Evolutionary conservation across 2,329 filamentous ascomycete species (phyloP).

Genomic region (Raffaelea ambrosiae): DNA sequence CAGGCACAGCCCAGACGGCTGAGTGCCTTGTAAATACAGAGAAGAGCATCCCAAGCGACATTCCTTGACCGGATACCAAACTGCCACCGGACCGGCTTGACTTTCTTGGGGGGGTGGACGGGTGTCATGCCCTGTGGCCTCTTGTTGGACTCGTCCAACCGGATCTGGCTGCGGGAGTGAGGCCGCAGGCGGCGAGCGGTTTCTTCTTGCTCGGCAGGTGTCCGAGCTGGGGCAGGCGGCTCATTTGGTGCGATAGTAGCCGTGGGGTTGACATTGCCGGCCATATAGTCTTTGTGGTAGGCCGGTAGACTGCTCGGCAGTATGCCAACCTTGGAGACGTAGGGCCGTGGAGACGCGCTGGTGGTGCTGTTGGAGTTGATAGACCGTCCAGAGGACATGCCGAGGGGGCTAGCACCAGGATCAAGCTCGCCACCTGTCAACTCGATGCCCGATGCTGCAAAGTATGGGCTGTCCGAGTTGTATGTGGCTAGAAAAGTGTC

Average conservation of each 20-base stretch:
- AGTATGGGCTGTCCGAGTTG: slow-evolving; percentile 32
- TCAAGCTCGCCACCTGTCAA: slow-evolving; percentile 18
- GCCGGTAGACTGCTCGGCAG: slow-evolving; percentile 83
- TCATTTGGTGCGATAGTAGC: slow-evolving; percentile 39
- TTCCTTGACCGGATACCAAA: slow-evolving; percentile 95
- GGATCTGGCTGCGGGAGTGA: slow-evolving; percentile 64
- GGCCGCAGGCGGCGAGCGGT: slow-evolving; percentile 76
- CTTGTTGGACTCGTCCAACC: slow-evolving; percentile 55
- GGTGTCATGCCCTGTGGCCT: slow-evolving; percentile 56
- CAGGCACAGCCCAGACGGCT: slow-evolving; percentile 83
- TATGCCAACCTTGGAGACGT: slow-evolving; percentile 81
- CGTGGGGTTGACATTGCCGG: slow-evolving; percentile 38
- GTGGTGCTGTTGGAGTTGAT: slow-evolving; percentile 40
- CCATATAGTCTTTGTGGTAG: slow-evolving; percentile 85
- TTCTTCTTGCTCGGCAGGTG: slow-evolving; percentile 70
- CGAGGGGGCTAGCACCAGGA: slow-evolving; percentile 40
- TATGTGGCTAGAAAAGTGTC: slow-evolving; percentile 35
- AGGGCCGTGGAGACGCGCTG: slow-evolving; percentile 41
- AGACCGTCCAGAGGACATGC: slow-evolving; percentile 46
- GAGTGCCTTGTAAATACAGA: slow-evolving; percentile 91
- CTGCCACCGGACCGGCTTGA: slow-evolving; percentile 86
- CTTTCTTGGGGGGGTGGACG: slow-evolving; percentile 57
- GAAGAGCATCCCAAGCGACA: slow-evolving; percentile 84
- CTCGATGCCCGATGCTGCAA: slow-evolving; percentile 22
- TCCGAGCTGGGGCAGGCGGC: slow-evolving; percentile 41